Evolutionary conservation across 2,329 filamentous ascomycete species (phyloP), one percentile per base, ranked within the genome.

Genomic region (Verticillium nubilum): DNA sequence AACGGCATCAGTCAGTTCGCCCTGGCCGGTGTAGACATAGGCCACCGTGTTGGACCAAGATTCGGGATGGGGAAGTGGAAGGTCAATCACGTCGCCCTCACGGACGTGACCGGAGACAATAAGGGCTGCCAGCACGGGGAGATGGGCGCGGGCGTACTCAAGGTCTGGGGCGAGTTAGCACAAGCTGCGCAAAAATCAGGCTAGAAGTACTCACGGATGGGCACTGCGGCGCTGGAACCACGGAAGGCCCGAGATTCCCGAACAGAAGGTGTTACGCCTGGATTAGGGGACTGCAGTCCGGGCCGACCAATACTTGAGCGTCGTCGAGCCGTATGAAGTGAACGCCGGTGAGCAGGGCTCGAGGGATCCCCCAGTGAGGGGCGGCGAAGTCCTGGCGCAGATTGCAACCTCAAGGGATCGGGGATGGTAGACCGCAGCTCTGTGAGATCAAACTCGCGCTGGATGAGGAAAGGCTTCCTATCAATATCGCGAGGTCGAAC

Each of bases 11-110:
- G 78, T 82, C 55, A 80, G 60, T 53, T 76, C 72, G 13, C 76
- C 76, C 58, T 77, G 72, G 35, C 80, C 80, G 0, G 79, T 83
- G 66, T 86, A 86, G 27, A 84, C 74, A 64, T 83, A 81, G 4
- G 74, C 71, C n/a, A 85, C 72, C 0, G 84, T 86, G 58, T 82
- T 77, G 2, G 69, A 66, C 85, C 85, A 88, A 7, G 74, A 79
- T 56, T 79, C 77, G 1, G 85, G 84, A 59, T 80, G 74, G 1
- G 85, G 85, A 58, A 88, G 63, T 0, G 84, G 84, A 10, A 87
- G 72, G 63, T 86, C 83, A 57, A 88, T 74, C 2, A 74, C 72
- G 64, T 86, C 84, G 28, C 82, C 79, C 26, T 75, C 74, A 15
- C 72, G 70, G 25, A 86, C 75, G 64, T 81, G 75, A 4, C 80